Evolutionary conservation across 2,329 filamentous ascomycete species (phyloP), one percentile per base, ranked within the genome.

Genomic region (Phialemoniopsis sp.): DNA sequence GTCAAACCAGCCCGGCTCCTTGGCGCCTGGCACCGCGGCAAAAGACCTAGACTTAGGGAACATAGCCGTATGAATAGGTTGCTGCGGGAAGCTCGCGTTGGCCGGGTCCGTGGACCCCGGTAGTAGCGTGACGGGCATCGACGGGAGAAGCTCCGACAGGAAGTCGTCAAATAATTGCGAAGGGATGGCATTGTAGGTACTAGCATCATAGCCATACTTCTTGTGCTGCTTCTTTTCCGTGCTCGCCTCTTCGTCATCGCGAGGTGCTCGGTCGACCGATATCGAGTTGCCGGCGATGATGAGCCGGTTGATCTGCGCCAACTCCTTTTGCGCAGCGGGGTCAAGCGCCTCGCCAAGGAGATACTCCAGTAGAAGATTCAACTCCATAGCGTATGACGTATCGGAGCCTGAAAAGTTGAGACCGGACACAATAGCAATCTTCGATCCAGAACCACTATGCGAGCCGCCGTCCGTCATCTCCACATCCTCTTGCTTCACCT

Each of bases 191-290:
- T 98, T 95, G 70, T 96, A 98, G 1, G 85, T 65, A 39, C 84
- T 82, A 41, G 87, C 81, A 60, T 98, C 93, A 66, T 97, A 97
- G 44, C 93, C 91, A 64, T 96, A 97, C 58, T 94, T 95, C 60
- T 89, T 95, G 37, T 72, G 64, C 2, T 54, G 51, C 44, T 66
- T 70, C 56, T 73, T 80, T 51, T 73, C 64, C 34, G 52, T 34
- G 13, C 16, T 16, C 16, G 17, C 48, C 1, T 53, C 49, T 56
- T 72, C 57, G 43, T 72, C 57, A 45, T 66, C 56, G 3, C 51
- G 48, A 30, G 56, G 55, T 32, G 58, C 59, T 29, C 59, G 53
- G n/a, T 59, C 59, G 3, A 61, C 56, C 3, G 63, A 59, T 37
- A 97, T 80, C 2, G 89, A 95, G 63, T 97, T 91, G 31, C 93